Evolutionary conservation across 1,139 yeast species (phyloP).

Genomic region (Hanseniaspora uvarum): DNA sequence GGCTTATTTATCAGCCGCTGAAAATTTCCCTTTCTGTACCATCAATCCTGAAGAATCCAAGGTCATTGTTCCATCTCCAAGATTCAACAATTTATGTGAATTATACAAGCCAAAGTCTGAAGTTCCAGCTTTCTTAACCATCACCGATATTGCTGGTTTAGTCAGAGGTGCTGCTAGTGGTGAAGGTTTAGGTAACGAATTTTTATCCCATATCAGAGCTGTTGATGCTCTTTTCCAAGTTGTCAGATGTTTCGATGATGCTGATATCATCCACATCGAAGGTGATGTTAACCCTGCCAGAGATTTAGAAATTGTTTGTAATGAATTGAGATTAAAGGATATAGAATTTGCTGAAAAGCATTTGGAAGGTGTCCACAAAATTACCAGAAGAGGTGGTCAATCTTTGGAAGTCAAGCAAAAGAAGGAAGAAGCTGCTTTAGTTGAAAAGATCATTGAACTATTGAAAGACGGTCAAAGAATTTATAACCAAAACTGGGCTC

Average conservation of each 20-base stretch:
- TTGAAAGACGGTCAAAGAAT: conserved; percentile 81
- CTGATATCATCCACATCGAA: conserved; percentile 94
- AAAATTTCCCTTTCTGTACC: conserved; percentile 96
- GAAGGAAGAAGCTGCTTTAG: conserved; percentile 82
- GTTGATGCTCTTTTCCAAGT: conserved; percentile 98
- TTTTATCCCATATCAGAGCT: conserved; percentile 93
- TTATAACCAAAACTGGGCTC: conserved; percentile 81
- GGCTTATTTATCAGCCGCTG: conserved; percentile 95
- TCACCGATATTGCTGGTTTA: conserved; percentile 95
- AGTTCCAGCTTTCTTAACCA: conserved; percentile 88
- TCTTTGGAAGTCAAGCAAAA: conserved; percentile 88
- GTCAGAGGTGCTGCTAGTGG: conserved; percentile 97
- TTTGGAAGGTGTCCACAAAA: conserved; percentile 74
- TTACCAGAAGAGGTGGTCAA: conserved; percentile 90
- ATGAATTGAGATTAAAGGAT: conserved; percentile 91
- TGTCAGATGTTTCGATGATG: conserved; percentile 95
- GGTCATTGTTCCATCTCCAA: conserved; percentile 87
- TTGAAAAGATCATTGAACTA: conserved; percentile 60
- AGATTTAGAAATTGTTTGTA: conserved; percentile 84
- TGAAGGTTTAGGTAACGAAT: conserved; percentile 97
- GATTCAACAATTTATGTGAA: conserved; percentile 65
- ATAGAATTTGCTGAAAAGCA: conserved; percentile 90
- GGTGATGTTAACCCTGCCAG: conserved; percentile 96
- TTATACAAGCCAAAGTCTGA: conserved; percentile 73
- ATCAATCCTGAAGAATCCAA: conserved; percentile 99